Conservation (phyloP, 1,284 basidiomycete species). For the Heterobasidion irregulare region DNA sequence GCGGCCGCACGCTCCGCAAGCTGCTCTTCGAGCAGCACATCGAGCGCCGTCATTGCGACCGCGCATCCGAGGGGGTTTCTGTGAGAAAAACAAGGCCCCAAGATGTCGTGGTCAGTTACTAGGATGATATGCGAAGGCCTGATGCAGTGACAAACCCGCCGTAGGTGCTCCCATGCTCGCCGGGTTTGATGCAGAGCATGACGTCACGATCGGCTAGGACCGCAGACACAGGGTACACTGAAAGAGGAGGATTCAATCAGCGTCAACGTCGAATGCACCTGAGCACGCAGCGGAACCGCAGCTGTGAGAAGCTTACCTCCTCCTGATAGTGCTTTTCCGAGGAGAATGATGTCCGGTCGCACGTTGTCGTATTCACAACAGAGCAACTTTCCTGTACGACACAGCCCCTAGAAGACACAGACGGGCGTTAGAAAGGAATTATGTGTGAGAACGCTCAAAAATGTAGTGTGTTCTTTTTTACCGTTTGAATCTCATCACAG, state of each 20-base stretch:
- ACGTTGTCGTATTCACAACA: constrained; percentile 85
- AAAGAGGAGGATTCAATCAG: neutral
- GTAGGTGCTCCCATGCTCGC: constrained; percentile 96
- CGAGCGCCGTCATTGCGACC: constrained; percentile 77
- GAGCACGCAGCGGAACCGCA: neutral
- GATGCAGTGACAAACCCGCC: constrained; percentile 54
- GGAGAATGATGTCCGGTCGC: constrained; percentile 87
- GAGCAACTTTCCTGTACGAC: constrained; percentile 82
- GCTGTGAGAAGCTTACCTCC: constrained; percentile 47
- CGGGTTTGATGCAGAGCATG: constrained; percentile 95
- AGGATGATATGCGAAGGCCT: too few species aligned
- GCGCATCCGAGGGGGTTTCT: constrained; percentile 96
- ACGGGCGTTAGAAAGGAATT: neutral
- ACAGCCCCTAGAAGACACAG: constrained; percentile 51
- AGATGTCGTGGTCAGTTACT: neutral
- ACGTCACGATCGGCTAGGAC: constrained; percentile 86
- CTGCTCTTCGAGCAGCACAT: constrained; percentile 9
- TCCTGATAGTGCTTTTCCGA: constrained; percentile 95
- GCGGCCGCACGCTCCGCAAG: constrained; percentile 20
- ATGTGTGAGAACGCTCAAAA: neutral
- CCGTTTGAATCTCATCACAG: constrained; percentile 97
- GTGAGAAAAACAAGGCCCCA: neutral
- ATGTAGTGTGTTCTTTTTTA: constrained; percentile 17
- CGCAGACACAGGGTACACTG: constrained; percentile 94
- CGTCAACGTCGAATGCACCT: neutral